Evolutionary conservation across 164 flowering plant species (phyloP).

Genomic region (Macadamia integrifolia): DNA sequence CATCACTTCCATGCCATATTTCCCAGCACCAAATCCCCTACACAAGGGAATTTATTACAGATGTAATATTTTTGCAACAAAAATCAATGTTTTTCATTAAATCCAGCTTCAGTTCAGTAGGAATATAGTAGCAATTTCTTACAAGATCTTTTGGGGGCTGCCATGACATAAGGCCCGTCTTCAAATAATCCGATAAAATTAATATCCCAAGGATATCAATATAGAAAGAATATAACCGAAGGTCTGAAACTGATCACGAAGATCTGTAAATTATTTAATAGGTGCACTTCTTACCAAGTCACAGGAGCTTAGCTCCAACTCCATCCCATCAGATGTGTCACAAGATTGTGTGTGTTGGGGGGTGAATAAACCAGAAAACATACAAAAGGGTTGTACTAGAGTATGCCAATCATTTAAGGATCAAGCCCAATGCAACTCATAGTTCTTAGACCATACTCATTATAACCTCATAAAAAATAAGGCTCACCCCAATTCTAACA

Average conservation of each 20-base stretch:
- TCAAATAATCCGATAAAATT: background rate
- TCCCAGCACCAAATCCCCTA: constrained; percentile 50
- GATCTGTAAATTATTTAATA: background rate
- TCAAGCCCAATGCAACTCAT: too few species aligned
- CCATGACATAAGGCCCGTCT: background rate
- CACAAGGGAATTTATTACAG: constrained; percentile 8
- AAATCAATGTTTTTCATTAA: too few species aligned
- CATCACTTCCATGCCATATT: constrained; percentile 71
- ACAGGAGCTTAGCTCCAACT: too few species aligned
- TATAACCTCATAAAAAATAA: too few species aligned
- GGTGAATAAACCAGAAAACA: background rate
- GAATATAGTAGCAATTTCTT: too few species aligned
- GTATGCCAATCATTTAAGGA: too few species aligned
- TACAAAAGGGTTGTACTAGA: too few species aligned
- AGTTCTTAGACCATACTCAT: too few species aligned
- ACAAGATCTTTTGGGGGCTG: background rate
- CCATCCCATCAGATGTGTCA: too few species aligned
- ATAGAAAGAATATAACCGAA: background rate
- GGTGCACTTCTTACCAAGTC: too few species aligned
- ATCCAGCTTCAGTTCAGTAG: too few species aligned
- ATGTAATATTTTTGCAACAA: background rate
- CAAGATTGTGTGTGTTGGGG: too few species aligned
- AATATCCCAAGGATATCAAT: background rate
- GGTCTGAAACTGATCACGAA: background rate
- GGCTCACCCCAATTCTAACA: constrained; percentile 56